Conservation (phyloP, 164 flowering plant species). For the Echeveria elegans region DNA sequence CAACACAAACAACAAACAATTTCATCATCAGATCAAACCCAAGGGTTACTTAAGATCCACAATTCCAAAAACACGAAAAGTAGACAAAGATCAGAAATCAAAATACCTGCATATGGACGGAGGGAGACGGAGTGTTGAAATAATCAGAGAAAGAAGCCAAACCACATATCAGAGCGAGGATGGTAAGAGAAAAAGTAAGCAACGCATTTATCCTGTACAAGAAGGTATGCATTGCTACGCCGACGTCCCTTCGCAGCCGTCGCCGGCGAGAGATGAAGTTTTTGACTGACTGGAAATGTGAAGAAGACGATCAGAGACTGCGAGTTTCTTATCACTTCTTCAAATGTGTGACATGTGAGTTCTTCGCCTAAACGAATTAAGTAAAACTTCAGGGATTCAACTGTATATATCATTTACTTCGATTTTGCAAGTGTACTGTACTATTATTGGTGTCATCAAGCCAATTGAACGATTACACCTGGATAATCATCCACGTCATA, state of each 20-base stretch:
- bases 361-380: too few species aligned
- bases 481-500: too few species aligned
- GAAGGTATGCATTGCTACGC: conserved; percentile 61
- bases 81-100: too few species aligned
- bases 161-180: conserved; percentile 74
- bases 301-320: conserved; percentile 5
- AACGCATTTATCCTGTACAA: conserved; percentile 74
- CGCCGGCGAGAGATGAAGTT: not conserved
- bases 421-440: too few species aligned
- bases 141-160: conserved; percentile 77
- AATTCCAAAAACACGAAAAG: not conserved
- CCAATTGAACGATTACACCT: too few species aligned
- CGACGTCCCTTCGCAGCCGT: not conserved
- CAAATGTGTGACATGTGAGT: too few species aligned
- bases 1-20: not conserved
- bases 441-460: too few species aligned
- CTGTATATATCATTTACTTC: too few species aligned
- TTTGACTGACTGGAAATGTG: not conserved
- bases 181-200: conserved; percentile 67
- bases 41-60: not conserved
- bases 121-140: conserved; percentile 57
- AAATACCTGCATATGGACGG: conserved; percentile 52
- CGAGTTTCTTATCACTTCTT: not conserved
- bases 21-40: not conserved
- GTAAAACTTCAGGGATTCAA: too few species aligned